A percentile compares a stretch with the other conserved stretches of the same genome.
Evolutionary conservation across 208 protist genomes (phyloP).

Genomic region (Trypanosoma theileri): DNA sequence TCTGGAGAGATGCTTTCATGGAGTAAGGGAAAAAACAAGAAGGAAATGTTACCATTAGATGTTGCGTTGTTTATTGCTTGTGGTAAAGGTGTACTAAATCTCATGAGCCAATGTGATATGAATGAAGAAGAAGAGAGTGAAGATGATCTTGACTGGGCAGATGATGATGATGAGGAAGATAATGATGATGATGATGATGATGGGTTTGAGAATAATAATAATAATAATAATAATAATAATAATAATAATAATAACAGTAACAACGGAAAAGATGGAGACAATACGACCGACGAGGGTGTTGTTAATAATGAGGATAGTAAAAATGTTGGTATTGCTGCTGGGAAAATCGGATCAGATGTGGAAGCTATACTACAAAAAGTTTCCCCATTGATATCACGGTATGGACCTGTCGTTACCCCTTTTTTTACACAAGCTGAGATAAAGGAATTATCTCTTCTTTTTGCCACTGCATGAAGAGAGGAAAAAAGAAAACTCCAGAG

Average conservation of each 20-base stretch:
- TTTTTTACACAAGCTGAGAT: slow-evolving; percentile 26
- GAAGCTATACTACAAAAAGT: slow-evolving; percentile 17
- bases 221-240: no score
- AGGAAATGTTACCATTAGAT: slow-evolving; percentile 19
- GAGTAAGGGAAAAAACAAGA: slow-evolving; percentile 2
- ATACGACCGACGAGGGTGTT: no score
- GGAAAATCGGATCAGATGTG: slow-evolving; percentile 8
- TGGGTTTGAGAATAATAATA: no score
- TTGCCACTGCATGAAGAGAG: not conserved
- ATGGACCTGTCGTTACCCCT: slow-evolving; percentile 9
- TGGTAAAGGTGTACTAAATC: slow-evolving; percentile 29
- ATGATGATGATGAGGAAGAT: slow-evolving; percentile 24
- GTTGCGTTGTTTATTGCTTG: slow-evolving; percentile 36
- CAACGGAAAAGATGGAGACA: no score
- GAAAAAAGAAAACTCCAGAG: no score
- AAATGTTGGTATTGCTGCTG: not conserved
- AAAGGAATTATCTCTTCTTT: slow-evolving; percentile 6
- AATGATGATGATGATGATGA: slow-evolving; percentile 17
- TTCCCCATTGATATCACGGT: slow-evolving; percentile 18
- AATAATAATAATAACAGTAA: slow-evolving; percentile 8
- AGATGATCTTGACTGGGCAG: slow-evolving; percentile 6
- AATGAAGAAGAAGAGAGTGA: slow-evolving; percentile 4
- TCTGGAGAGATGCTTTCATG: slow-evolving; percentile 7
- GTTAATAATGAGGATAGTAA: no score
- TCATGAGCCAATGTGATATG: slow-evolving; percentile 13